Evolutionary conservation across 805 yeast genomes (phyloP).

Genomic region (Jamesozyma jinghongensis): DNA sequence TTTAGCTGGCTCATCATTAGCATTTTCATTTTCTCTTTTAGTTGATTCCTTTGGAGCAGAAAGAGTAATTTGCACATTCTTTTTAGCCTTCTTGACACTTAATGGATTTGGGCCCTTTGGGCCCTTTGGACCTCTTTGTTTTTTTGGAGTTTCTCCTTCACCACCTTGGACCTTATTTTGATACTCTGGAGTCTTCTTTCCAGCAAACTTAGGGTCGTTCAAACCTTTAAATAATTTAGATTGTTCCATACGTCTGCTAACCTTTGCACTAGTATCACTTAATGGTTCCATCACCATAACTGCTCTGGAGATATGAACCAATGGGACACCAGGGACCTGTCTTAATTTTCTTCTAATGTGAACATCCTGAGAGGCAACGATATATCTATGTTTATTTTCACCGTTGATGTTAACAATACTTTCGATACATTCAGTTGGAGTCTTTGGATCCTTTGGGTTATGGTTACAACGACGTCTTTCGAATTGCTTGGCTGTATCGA

Average conservation of each 20-base stretch:
- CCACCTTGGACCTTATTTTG: constrained; percentile 10
- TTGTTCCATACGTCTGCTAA: constrained; percentile 45
- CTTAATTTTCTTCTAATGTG: constrained; percentile 61
- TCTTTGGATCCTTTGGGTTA: constrained; percentile 48
- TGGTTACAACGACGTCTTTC: constrained; percentile 95
- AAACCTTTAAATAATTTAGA: constrained; percentile 70
- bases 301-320: constrained; percentile 77
- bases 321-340: constrained; percentile 79
- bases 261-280: constrained; percentile 54
- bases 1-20: neutral
- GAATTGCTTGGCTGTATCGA: constrained; percentile 67
- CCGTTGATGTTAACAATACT: constrained; percentile 64
- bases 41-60: neutral
- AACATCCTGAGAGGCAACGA: constrained; percentile 77
- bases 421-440: constrained; percentile 68
- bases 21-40: neutral
- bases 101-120: constrained; percentile 85
- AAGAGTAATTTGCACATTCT: constrained; percentile 2
- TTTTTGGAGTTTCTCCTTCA: constrained; percentile 41
- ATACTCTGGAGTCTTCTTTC: constrained; percentile 29
- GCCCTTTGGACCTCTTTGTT: constrained; percentile 48
- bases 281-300: constrained; percentile 96
- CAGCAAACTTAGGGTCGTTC: constrained; percentile 51
- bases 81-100: constrained; percentile 71
- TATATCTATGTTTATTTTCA: constrained; percentile 80